Percentiles rank a stretch among this genome's conserved stretches.
Conservation (phyloP, 2,329 filamentous ascomycete species). For the Penicillium sp. region DNA sequence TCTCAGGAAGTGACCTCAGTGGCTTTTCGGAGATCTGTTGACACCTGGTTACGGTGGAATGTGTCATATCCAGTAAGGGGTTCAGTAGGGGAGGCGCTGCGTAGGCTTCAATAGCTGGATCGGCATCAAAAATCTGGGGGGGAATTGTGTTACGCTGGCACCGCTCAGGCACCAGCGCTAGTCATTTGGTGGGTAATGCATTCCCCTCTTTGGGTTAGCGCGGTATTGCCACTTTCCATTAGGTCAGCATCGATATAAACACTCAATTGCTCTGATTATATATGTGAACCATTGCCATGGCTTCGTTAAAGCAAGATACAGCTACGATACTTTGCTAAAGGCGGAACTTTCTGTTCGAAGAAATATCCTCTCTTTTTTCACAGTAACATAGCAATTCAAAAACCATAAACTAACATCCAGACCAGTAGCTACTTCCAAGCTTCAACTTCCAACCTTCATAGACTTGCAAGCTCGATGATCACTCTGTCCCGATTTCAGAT, state of each 20-base stretch:
- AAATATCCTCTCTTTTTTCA: too few species aligned
- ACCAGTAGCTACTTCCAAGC: too few species aligned
- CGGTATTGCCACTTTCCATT: conserved; percentile 2
- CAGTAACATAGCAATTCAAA: too few species aligned
- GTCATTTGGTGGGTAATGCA: not conserved
- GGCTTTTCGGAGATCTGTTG: conserved; percentile 8
- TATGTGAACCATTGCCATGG: too few species aligned
- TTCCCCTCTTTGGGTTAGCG: not conserved
- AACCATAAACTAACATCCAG: too few species aligned
- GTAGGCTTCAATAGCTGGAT: not conserved
- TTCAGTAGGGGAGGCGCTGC: not conserved
- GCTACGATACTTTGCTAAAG: too few species aligned
- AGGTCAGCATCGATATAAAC: conserved; percentile 9
- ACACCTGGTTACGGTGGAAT: conserved; percentile 13
- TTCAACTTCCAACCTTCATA: too few species aligned
- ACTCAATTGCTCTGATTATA: too few species aligned
- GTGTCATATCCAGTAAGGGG: conserved; percentile 11
- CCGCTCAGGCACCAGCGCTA: not conserved
- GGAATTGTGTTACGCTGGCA: not conserved
- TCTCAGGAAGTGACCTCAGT: not conserved
- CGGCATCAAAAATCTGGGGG: not conserved
- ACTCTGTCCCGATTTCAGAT: too few species aligned
- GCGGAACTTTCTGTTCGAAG: too few species aligned
- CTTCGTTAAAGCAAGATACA: too few species aligned
- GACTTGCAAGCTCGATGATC: too few species aligned